Evolutionary conservation across 805 yeast genomes (phyloP), one percentile per base, ranked within the genome.

Genomic region (Kodamaea kakaduensis): DNA sequence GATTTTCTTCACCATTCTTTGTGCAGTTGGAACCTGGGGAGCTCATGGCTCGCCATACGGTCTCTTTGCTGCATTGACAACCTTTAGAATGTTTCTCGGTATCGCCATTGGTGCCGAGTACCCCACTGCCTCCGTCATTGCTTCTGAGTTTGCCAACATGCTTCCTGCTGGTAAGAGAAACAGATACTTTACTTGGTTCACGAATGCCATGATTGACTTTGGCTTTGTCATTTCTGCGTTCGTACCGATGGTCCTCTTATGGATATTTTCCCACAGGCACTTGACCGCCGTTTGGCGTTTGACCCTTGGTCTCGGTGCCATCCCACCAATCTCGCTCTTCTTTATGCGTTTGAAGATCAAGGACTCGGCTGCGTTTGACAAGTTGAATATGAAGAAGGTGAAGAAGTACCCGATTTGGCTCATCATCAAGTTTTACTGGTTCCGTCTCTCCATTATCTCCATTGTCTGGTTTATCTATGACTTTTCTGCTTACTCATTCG

Each of bases 51-150:
- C 78, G 22, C 73, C 85, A 3, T 67, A 73, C 32, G 96, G 96
- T 25, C 73, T 89, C 67, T 76, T 90, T 43, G 81, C 87, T 10
- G 90, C 93, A 14, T 62, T 89, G 36, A 85, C 95, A 6, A 82
- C 81, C 7, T 86, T 82, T 58, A 75, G 97, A 59, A 85, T 85
- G 59, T 81, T 89, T 61, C 64, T 89, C 34, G 97, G 97, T 62
- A 68, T 86, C 45, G 94, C 89, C 50, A 84, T 90, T 48, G 97
- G 97, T 50, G 89, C 94, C 32, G 97, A 89, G 62, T 89, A 89
- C 55, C 96, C 96, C 31, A 82, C 94, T 9, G 89, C 96, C 29
- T 82, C 95, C 6, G 90, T 89, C 13, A 94, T 95, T 23, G 86
- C 94, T 47, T 88, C 96, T 18, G 97, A 89, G 60, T 93, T 94